Conservation (phyloP, 139 green algal species). For the Chlorella sp. region DNA sequence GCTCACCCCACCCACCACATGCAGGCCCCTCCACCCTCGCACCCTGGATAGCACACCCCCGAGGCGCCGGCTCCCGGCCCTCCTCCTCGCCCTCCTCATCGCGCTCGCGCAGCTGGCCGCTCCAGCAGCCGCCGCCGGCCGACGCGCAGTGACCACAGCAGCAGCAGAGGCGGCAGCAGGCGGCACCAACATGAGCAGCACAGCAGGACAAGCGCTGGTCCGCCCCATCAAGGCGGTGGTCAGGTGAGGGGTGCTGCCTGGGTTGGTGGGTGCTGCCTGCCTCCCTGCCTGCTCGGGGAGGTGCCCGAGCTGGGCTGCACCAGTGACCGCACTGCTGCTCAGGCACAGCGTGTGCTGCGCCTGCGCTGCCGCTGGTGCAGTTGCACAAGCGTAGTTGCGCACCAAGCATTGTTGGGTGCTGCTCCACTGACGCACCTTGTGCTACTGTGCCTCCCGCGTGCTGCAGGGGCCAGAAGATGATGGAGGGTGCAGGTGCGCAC, state of each 20-base stretch:
- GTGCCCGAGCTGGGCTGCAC: too few relatives aligned
- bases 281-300: too few relatives aligned
- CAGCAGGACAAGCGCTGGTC: background rate
- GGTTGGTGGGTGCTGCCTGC: too few relatives aligned
- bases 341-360: too few relatives aligned
- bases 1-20: too few relatives aligned
- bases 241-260: background rate
- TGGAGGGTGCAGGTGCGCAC: constrained; percentile 3
- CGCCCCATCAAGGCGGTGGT: constrained; percentile 66
- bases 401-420: too few relatives aligned
- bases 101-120: background rate
- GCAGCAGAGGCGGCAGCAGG: background rate
- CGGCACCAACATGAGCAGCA: background rate
- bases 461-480: background rate
- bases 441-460: too few relatives aligned
- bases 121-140: background rate
- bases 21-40: background rate
- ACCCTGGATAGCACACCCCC: too few relatives aligned
- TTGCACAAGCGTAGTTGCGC: too few relatives aligned
- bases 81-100: background rate
- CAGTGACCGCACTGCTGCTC: background rate
- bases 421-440: too few relatives aligned
- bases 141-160: background rate
- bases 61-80: background rate
- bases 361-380: too few relatives aligned